These are phyloP conservation scores for Trichoderma gamsii DNA, from an alignment of 495 filamentous ascomycete species.

Conservation along the genomic window DNA sequence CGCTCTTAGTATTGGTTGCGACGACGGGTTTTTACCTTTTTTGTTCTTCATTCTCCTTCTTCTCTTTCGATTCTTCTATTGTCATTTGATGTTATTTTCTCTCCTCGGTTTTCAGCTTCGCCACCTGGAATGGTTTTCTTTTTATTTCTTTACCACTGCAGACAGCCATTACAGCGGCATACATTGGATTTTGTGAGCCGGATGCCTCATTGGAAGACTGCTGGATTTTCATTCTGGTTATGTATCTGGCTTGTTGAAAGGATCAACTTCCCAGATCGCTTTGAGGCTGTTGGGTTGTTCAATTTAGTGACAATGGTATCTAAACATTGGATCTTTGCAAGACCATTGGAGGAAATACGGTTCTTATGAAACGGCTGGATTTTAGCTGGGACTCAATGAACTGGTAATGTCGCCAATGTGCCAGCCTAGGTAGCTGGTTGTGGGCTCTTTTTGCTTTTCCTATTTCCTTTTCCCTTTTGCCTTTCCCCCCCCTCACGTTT, in stretches of 20 bases:
- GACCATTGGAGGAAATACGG: not conserved
- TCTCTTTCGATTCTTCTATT: slow-evolving; percentile 13
- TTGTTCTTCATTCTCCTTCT: not conserved
- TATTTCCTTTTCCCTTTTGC: not conserved
- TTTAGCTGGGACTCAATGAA: not conserved
- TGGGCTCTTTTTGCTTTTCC: not conserved
- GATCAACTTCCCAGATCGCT: not conserved
- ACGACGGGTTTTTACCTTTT: not conserved
- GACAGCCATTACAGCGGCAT: not conserved
- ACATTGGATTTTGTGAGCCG: not conserved
- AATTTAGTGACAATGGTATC: not conserved
- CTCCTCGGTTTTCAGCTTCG: not conserved
- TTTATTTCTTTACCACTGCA: not conserved
- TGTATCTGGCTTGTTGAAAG: not conserved
- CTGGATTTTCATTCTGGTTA: not conserved
- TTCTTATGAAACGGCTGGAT: not conserved
- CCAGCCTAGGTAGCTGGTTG: not conserved
- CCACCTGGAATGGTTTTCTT: not conserved
- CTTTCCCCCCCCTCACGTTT: not conserved
- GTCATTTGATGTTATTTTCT: slow-evolving; percentile 10
- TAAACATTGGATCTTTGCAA: not conserved
- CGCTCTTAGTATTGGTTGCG: not conserved
- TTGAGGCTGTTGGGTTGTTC: not conserved
- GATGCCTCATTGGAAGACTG: not conserved
- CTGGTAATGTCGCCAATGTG: not conserved